These are phyloP conservation scores for Coemansia furcata DNA, from an alignment of 192 early-diverging fungal genomes.

Conservation along the genomic window DNA sequence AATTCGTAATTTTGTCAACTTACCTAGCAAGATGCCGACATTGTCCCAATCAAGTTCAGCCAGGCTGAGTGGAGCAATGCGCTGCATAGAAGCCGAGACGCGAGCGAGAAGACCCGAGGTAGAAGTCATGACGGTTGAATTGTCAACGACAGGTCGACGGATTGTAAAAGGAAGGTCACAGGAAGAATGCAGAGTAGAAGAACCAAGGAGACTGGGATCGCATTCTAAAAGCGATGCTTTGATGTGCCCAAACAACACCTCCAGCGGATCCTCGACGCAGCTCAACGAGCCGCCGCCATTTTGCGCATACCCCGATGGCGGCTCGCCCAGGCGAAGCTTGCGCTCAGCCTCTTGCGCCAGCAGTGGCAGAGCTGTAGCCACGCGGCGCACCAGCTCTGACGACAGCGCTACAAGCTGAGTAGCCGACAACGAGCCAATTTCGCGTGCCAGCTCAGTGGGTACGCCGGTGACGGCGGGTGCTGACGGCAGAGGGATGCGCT, in stretches of 20 bases:
- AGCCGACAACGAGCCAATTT: conserved; percentile 30
- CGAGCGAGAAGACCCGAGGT: conserved; percentile 18
- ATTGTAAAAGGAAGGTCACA: conserved; percentile 34
- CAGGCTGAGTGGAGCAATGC: conserved; percentile 79
- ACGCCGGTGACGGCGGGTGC: background rate
- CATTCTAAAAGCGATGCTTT: conserved; percentile 14
- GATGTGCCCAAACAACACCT: conserved; percentile 26
- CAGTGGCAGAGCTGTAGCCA: conserved; percentile 39
- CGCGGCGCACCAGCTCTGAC: conserved; percentile 47
- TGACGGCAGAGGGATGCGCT: conserved; percentile 2
- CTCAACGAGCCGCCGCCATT: conserved; percentile 1
- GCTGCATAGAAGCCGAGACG: conserved; percentile 66
- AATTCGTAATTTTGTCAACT: background rate
- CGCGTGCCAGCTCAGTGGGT: conserved; percentile 15
- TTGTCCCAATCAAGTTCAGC: conserved; percentile 89
- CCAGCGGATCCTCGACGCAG: conserved; percentile 19
- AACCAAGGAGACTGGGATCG: background rate
- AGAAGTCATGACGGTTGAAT: conserved; percentile 8
- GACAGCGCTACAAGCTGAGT: conserved; percentile 49
- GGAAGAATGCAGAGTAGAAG: conserved; percentile 10
- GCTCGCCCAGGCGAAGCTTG: conserved; percentile 5
- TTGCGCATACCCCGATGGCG: background rate
- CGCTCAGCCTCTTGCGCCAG: conserved; percentile 32
- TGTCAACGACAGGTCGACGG: conserved; percentile 21
- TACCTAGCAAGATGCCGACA: conserved; percentile 75